Conservation (phyloP, 75 land plant genomes). For the Chamaecyparis obtusa region DNA sequence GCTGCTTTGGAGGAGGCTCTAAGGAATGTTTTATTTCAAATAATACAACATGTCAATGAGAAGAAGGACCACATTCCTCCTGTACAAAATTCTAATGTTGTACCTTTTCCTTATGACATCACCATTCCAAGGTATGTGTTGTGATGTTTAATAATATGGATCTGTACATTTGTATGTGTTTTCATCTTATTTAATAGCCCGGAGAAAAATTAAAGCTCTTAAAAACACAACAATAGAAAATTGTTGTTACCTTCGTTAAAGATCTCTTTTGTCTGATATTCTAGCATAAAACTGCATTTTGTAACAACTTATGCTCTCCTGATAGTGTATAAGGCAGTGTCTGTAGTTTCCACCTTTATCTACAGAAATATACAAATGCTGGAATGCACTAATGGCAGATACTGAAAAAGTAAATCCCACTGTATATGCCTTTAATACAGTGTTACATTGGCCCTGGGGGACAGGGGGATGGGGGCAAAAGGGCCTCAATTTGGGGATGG, state of each 20-base stretch:
- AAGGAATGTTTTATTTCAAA: constrained; percentile 78
- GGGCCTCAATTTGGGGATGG: no score
- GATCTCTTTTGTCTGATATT: background rate
- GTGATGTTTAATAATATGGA: background rate
- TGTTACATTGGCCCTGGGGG: no score
- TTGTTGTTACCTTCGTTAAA: background rate
- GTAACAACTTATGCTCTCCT: background rate
- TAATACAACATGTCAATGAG: constrained; percentile 85
- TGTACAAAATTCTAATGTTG: constrained; percentile 53
- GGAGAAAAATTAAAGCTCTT: background rate
- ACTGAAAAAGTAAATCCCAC: background rate
- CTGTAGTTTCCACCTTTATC: no score
- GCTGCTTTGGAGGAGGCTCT: constrained; percentile 73
- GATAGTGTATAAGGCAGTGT: background rate
- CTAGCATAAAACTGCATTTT: background rate
- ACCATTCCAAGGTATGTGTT: constrained; percentile 71
- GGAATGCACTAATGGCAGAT: background rate
- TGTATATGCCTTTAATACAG: no score
- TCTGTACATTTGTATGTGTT: background rate
- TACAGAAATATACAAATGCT: no score
- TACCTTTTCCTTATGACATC: constrained; percentile 92
- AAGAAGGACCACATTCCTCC: constrained; percentile 96
- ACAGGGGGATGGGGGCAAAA: no score
- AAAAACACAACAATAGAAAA: background rate
- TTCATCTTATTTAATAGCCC: background rate